Conservation (phyloP, 768 basidiomycete species). For the Paxillus ammoniavirescens region DNA sequence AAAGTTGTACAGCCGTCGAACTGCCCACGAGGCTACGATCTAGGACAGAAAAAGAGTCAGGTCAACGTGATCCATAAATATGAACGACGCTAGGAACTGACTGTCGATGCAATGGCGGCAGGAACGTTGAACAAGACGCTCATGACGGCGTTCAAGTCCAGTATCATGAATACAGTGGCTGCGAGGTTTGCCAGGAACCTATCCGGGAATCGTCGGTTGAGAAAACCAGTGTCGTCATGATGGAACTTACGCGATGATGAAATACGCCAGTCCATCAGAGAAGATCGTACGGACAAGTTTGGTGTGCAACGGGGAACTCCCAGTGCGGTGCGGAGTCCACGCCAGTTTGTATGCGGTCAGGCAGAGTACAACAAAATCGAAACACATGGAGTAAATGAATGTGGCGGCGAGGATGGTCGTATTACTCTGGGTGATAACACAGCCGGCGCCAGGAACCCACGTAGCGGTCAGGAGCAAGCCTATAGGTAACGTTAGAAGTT, state of each 20-base stretch:
- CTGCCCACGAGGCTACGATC: slow-evolving; percentile 61
- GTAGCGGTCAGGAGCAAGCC: slow-evolving; percentile 58
- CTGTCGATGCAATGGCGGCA: slow-evolving; percentile 53
- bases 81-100: slow-evolving; percentile 24
- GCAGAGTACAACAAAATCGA: slow-evolving; percentile 60
- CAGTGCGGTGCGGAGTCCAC: slow-evolving; percentile 23
- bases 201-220: slow-evolving; percentile 10
- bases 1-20: slow-evolving; percentile 58
- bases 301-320: too few relatives aligned
- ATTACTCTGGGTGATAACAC: slow-evolving; percentile 62
- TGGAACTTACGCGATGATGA: slow-evolving; percentile 63
- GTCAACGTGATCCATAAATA: too few relatives aligned
- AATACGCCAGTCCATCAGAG: slow-evolving; percentile 72
- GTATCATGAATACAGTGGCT: slow-evolving; percentile 59
- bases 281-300: slow-evolving; percentile 65
- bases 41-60: slow-evolving; percentile 19
- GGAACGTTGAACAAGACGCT: slow-evolving; percentile 65
- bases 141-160: slow-evolving; percentile 68
- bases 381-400: slow-evolving; percentile 77
- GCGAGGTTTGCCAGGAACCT: slow-evolving; percentile 33
- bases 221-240: slow-evolving; percentile 18
- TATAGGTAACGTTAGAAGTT: slow-evolving; percentile 18
- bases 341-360: slow-evolving; percentile 62
- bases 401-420: slow-evolving; percentile 66
- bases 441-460: slow-evolving; percentile 50